Evolutionary conservation across 73 alveolate species (phyloP).

Genomic region (Paramecium octaurelia): DNA sequence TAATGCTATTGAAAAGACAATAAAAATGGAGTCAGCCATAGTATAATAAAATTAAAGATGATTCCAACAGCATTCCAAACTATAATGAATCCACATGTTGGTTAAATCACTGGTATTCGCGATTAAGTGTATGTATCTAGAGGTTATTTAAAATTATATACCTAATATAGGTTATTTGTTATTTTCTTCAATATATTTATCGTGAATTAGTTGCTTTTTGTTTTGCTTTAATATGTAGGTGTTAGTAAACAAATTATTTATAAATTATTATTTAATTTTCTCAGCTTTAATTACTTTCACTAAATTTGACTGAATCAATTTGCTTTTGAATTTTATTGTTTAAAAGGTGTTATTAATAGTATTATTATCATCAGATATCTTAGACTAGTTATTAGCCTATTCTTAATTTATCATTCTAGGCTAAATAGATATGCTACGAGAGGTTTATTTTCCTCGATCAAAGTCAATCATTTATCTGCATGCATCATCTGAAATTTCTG

Average conservation of each 20-base stretch:
- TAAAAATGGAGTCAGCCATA: constrained; percentile 7
- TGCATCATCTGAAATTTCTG: background rate
- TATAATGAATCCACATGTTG: background rate
- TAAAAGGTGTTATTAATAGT: background rate
- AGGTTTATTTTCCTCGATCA: background rate
- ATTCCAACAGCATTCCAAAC: background rate
- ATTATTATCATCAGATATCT: background rate
- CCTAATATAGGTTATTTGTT: background rate
- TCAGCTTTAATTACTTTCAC: background rate
- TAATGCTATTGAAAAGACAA: background rate
- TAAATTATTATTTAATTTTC: background rate
- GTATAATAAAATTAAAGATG: background rate
- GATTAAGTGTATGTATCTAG: background rate
- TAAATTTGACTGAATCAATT: background rate
- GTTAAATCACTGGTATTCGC: background rate
- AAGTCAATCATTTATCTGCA: background rate
- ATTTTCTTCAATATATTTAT: background rate
- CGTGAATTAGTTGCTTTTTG: background rate
- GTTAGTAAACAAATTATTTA: background rate
- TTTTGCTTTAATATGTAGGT: background rate
- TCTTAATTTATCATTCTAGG: background rate
- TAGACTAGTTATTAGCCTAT: background rate
- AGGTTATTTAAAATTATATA: background rate
- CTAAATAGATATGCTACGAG: background rate
- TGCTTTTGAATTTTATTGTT: background rate